Evolutionary conservation across 2,329 filamentous ascomycete genomes (phyloP).

Genomic region (Moelleriella libera): DNA sequence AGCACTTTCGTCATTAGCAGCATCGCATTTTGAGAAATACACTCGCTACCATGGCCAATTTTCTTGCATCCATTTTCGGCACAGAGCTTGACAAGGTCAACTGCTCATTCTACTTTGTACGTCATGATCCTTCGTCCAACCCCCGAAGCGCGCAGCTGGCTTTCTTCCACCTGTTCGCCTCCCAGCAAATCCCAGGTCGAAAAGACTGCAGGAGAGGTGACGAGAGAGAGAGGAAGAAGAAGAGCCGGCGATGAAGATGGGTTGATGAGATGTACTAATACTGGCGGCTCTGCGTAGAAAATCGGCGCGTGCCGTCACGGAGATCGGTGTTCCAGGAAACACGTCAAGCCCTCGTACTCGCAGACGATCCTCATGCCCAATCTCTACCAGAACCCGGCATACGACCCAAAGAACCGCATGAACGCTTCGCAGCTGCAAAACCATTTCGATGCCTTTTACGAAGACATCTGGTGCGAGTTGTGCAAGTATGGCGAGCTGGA

Average conservation of each 20-base stretch:
- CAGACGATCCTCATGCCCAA: slow-evolving; percentile 97
- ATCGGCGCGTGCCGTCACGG: slow-evolving; percentile 98
- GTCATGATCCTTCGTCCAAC: slow-evolving; percentile 5
- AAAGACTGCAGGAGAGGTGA: neutral
- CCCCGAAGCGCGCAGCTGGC: no score
- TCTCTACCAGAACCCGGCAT: slow-evolving; percentile 97
- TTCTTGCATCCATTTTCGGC: slow-evolving; percentile 97
- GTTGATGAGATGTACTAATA: no score
- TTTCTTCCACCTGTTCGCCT: no score
- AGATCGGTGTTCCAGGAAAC: slow-evolving; percentile 94
- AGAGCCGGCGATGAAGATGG: neutral
- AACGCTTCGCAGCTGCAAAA: slow-evolving; percentile 92
- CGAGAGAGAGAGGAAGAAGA: neutral
- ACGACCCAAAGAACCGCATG: slow-evolving; percentile 95
- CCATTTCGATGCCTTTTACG: slow-evolving; percentile 99
- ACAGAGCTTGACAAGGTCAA: slow-evolving; percentile 99
- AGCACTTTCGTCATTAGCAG: no score
- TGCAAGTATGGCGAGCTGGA: slow-evolving; percentile 97
- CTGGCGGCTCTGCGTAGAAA: slow-evolving; percentile 37
- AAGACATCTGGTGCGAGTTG: slow-evolving; percentile 99
- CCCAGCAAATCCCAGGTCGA: no score
- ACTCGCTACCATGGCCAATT: slow-evolving; percentile 64
- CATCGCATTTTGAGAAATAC: neutral
- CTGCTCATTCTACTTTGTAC: slow-evolving; percentile 81
- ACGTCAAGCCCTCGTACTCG: slow-evolving; percentile 96